phyloP scores from a whole-genome alignment of 805 yeast species.

The Kazachstania bromeliacearum region DNA sequence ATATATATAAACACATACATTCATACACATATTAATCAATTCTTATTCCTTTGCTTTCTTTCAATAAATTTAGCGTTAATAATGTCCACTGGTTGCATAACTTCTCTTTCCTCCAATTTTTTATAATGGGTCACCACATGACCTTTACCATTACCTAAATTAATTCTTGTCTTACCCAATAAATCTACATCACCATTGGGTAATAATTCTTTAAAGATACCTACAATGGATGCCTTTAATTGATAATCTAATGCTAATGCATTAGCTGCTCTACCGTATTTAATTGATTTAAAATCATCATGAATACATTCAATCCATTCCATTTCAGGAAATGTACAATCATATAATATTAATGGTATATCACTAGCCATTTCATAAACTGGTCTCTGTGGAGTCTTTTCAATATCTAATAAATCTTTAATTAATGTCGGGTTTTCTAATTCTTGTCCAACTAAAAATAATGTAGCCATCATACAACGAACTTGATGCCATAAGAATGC shows the following conservation, averaged over 20 bases:
- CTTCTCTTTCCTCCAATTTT: conserved; percentile 46
- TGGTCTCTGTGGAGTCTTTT: conserved; percentile 57
- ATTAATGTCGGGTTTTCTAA: conserved; percentile 56
- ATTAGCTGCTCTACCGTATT: conserved; percentile 36
- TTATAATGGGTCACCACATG: conserved; percentile 47
- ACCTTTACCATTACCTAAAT: conserved; percentile 75
- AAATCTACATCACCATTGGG: conserved; percentile 17
- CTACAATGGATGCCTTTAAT: conserved; percentile 45
- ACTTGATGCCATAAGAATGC: conserved; percentile 99
- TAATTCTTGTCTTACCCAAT: conserved; percentile 31
- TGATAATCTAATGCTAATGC: conserved; percentile 49
- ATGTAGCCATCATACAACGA: conserved; percentile 82
- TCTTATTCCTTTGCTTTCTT: conserved; percentile 29
- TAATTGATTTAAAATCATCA: conserved; percentile 32
- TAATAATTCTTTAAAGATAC: conserved; percentile 37
- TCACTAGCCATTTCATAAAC: conserved; percentile 84
- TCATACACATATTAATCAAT: neutral
- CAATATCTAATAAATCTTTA: conserved; percentile 47
- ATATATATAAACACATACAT: neutral
- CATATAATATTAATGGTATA: conserved; percentile 75
- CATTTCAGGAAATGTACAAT: conserved; percentile 65
- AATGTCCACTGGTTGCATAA: conserved; percentile 55
- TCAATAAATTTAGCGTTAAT: conserved; percentile 55
- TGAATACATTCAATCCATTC: conserved; percentile 43
- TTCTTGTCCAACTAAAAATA: conserved; percentile 72